A percentile compares a stretch with the other conserved stretches of the same genome.
phyloP scores from a whole-genome alignment of 768 basidiomycete genomes.

The Trametes punicea region DNA sequence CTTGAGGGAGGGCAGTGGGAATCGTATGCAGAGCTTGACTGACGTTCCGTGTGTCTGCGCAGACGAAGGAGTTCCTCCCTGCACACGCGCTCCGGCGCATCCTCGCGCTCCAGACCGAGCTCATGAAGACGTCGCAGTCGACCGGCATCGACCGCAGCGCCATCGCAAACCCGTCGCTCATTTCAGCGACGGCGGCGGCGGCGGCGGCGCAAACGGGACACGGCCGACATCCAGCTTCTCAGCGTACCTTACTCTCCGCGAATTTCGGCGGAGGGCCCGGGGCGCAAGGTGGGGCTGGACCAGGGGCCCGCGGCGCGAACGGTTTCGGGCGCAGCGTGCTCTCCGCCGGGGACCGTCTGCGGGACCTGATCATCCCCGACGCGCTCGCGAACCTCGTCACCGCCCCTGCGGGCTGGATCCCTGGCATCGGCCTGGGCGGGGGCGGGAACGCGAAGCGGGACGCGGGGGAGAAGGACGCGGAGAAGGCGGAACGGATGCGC shows the following conservation, averaged over 20 bases:
- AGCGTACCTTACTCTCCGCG: constrained; percentile 72
- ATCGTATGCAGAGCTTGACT: no score
- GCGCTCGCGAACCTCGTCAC: constrained; percentile 84
- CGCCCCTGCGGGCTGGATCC: constrained; percentile 68
- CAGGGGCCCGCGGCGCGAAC: constrained; percentile 61
- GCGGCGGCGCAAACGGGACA: no score
- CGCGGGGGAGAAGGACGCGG: constrained; percentile 48
- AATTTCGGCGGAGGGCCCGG: constrained; percentile 54
- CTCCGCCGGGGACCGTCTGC: constrained; percentile 83
- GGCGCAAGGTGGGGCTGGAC: constrained; percentile 54
- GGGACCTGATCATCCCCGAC: constrained; percentile 93
- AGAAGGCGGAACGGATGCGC: constrained; percentile 68
- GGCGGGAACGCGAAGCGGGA: constrained; percentile 41
- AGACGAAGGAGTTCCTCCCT: constrained; percentile 93
- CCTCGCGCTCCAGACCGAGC: constrained; percentile 77
- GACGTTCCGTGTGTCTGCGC: no score
- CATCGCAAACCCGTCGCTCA: constrained; percentile 31
- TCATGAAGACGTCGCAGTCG: constrained; percentile 54
- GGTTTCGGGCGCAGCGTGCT: constrained; percentile 76
- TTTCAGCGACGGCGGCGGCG: constrained; percentile 13
- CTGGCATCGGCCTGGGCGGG: constrained; percentile 51
- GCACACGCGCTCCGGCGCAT: constrained; percentile 80
- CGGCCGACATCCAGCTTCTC: constrained; percentile 43
- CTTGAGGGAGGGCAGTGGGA: no score
- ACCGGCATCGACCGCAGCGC: constrained; percentile 33